Evolutionary conservation across 805 yeast species (phyloP).

Genomic region (Saccharomycopsis fodiens): DNA sequence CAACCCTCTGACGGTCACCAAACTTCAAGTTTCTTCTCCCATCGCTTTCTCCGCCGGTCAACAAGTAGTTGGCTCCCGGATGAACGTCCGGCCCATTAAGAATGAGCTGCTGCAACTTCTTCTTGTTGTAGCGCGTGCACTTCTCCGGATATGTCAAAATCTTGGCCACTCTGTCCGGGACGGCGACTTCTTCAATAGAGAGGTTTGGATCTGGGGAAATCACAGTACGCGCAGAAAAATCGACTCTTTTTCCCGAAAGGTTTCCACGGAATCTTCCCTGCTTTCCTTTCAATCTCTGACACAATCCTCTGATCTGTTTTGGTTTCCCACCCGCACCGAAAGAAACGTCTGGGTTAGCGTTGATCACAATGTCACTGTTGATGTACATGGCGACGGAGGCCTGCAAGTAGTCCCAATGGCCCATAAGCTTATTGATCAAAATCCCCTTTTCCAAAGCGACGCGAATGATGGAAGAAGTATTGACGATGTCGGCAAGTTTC

Average conservation of each 20-base stretch:
- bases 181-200: conserved; percentile 94
- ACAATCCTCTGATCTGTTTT: conserved; percentile 86
- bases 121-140: conserved; percentile 80
- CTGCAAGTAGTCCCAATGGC: conserved; percentile 97
- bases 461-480: conserved; percentile 90
- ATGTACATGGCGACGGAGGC: conserved; percentile 95
- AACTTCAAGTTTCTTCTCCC: conserved; percentile 83
- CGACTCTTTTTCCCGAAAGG: conserved; percentile 96
- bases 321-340: conserved; percentile 52
- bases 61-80: conserved; percentile 94
- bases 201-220: conserved; percentile 98
- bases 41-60: conserved; percentile 69
- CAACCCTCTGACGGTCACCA: conserved; percentile 76
- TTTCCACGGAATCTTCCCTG: conserved; percentile 99
- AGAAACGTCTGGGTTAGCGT: conserved; percentile 65
- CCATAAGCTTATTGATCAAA: conserved; percentile 88
- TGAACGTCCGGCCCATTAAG: conserved; percentile 80
- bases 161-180: conserved; percentile 94
- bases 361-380: conserved; percentile 68
- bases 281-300: conserved; percentile 96
- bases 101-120: conserved; percentile 66
- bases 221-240: conserved; percentile 96
- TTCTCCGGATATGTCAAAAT: conserved; percentile 93
- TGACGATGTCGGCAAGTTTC: conserved; percentile 90
- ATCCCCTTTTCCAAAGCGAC: conserved; percentile 96